phyloP scores from a whole-genome alignment of 2,329 filamentous ascomycete species.

The Cadophora gregata region DNA sequence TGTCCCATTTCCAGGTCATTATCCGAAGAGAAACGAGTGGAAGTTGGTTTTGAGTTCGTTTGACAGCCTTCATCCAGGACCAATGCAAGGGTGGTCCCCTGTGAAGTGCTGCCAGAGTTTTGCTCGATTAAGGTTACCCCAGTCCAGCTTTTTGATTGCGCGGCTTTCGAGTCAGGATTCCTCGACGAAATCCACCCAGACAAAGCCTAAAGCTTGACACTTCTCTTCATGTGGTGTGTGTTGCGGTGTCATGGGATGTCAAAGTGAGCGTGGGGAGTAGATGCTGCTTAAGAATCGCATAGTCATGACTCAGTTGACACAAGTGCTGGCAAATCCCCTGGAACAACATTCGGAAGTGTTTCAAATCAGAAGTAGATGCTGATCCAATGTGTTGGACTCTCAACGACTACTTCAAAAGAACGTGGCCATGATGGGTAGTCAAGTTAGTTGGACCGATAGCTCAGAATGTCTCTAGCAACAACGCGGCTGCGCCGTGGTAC shows the following conservation, averaged over 20 bases:
- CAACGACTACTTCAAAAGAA: no score
- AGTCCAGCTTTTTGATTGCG: neutral
- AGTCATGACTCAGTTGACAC: neutral
- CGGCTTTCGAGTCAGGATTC: neutral
- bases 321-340: neutral
- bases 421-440: no score
- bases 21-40: neutral
- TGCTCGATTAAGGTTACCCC: neutral
- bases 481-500: no score
- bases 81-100: neutral
- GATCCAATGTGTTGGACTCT: no score
- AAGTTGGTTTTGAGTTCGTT: neutral
- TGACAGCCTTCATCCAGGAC: neutral
- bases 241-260: neutral
- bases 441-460: no score
- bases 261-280: no score
- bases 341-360: no score
- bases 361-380: no score
- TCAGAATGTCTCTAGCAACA: no score
- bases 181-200: neutral
- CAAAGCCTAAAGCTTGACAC: neutral
- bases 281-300: no score
- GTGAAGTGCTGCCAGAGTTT: neutral
- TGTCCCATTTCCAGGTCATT: neutral
- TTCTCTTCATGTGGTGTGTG: neutral